Conservation (phyloP, 805 yeast species). For the Candida bentonensis region DNA sequence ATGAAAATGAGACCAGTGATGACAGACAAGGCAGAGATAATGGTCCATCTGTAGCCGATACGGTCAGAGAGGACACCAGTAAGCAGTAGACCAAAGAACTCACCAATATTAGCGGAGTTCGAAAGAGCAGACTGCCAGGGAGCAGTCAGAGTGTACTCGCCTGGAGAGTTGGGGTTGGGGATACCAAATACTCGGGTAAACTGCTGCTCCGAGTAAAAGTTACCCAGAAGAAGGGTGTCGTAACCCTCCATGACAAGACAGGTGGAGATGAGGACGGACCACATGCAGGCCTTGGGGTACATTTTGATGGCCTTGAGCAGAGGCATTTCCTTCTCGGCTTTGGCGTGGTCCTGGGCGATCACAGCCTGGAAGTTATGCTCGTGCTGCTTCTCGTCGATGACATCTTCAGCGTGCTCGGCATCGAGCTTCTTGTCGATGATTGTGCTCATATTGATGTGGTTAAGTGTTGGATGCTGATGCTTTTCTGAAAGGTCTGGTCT, state of each 20-base stretch:
- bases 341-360: conserved; percentile 4
- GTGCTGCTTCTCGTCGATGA: neutral
- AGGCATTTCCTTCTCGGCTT: conserved; percentile 16
- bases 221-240: conserved; percentile 27
- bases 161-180: conserved; percentile 3
- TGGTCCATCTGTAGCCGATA: conserved; percentile 32
- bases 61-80: conserved; percentile 32
- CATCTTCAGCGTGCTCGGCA: neutral
- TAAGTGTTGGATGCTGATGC: too few species aligned
- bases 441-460: neutral
- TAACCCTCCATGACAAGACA: conserved; percentile 37
- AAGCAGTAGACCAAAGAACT: conserved; percentile 30
- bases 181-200: conserved; percentile 30
- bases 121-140: conserved; percentile 14
- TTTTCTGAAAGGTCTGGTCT: too few species aligned
- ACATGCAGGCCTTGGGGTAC: conserved; percentile 30
- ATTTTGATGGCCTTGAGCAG: conserved; percentile 22
- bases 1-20: conserved; percentile 11
- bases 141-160: conserved; percentile 9
- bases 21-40: conserved; percentile 13
- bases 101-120: conserved; percentile 21
- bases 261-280: conserved; percentile 32
- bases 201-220: conserved; percentile 32
- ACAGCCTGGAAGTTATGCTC: conserved; percentile 12
- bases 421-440: conserved; percentile 2